Evolutionary conservation across 1,284 basidiomycete genomes (phyloP).

Genomic region (Taiwanofungus camphoratus): DNA sequence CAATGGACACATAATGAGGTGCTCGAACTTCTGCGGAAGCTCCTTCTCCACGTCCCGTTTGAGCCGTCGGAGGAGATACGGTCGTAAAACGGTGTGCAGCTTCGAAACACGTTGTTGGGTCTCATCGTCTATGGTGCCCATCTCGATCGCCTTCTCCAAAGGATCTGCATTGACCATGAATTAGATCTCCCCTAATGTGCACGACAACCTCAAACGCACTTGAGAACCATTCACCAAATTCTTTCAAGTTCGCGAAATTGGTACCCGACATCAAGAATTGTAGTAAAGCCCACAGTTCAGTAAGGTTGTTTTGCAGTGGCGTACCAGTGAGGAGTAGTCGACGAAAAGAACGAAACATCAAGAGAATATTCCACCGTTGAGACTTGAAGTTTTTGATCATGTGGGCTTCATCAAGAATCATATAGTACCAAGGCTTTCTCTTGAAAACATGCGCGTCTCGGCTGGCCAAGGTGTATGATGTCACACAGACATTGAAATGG

Average conservation of each 20-base stretch:
- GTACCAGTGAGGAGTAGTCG: constrained; percentile 90
- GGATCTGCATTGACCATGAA: constrained; percentile 53
- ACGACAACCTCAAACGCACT: constrained; percentile 46
- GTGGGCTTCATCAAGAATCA: constrained; percentile 95
- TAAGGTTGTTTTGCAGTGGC: constrained; percentile 93
- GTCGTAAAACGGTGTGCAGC: constrained; percentile 88
- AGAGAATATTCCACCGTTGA: constrained; percentile 90
- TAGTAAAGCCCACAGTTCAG: constrained; percentile 91
- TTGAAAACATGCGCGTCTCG: constrained; percentile 94
- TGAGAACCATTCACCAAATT: constrained; percentile 96
- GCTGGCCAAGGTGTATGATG: constrained; percentile 90
- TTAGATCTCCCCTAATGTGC: not conserved
- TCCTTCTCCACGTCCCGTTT: constrained; percentile 97
- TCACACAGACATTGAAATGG: constrained; percentile 94
- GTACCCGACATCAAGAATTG: constrained; percentile 96
- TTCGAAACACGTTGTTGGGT: constrained; percentile 84
- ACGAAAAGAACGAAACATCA: constrained; percentile 91
- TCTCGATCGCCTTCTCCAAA: constrained; percentile 91
- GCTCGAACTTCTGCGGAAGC: constrained; percentile 92
- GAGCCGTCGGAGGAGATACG: constrained; percentile 90
- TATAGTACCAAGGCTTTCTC: constrained; percentile 93
- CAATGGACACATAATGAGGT: constrained; percentile 86
- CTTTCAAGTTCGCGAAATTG: constrained; percentile 89
- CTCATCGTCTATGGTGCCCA: constrained; percentile 81
- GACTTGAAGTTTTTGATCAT: constrained; percentile 99